These are phyloP conservation scores for Monotropa hypopitys DNA, from an alignment of 179 eudicot genomes.

Conservation along the genomic window DNA sequence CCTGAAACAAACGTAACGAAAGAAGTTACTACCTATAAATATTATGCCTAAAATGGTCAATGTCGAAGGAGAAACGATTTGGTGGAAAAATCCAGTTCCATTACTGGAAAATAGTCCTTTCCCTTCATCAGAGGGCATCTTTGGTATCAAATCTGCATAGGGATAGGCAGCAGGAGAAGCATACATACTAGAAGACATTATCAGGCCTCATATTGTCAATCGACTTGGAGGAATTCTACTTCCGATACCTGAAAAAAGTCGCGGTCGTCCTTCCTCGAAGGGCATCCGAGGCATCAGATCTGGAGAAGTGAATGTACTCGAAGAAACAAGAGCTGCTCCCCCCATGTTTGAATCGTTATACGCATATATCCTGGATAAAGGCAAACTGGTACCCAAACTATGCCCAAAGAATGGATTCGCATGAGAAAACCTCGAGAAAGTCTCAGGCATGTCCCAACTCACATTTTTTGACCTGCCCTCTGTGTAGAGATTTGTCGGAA, in stretches of 20 bases:
- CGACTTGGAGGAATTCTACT: not conserved
- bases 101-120: constrained; percentile 10
- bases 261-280: not conserved
- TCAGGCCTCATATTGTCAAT: not conserved
- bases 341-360: constrained; percentile 10
- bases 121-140: constrained; percentile 1
- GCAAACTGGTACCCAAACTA: constrained; percentile 14
- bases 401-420: constrained; percentile 18
- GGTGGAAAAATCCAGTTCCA: constrained; percentile 18
- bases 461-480: constrained; percentile 6
- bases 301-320: constrained; percentile 7
- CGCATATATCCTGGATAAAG: constrained; percentile 14
- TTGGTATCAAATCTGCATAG: constrained; percentile 8
- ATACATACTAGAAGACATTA: constrained; percentile 1
- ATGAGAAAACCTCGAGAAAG: constrained; percentile 9
- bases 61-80: constrained; percentile 9
- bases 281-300: constrained; percentile 6
- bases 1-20: too few relatives aligned
- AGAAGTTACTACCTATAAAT: constrained; percentile 16
- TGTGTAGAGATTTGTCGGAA: constrained; percentile 3
- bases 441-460: not conserved
- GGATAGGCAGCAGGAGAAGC: constrained; percentile 12
- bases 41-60: constrained; percentile 16
- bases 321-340: not conserved
- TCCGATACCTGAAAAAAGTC: constrained; percentile 1